phyloP scores from a whole-genome alignment of 192 early-diverging fungal species.

The Paraglomus brasilianum region DNA sequence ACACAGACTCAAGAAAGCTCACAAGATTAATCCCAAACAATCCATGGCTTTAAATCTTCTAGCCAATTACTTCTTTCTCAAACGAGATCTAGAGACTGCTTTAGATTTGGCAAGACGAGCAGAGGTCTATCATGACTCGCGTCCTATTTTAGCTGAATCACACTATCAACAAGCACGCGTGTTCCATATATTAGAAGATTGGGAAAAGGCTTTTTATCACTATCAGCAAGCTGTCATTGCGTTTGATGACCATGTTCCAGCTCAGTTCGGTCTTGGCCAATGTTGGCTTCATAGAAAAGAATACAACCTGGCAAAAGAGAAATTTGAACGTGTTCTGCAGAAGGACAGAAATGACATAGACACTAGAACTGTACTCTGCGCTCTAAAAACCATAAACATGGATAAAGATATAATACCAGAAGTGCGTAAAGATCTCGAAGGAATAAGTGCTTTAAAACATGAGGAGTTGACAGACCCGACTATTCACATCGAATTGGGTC shows the following conservation, averaged over 20 bases:
- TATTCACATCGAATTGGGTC: slow-evolving; percentile 65
- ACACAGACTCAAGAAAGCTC: slow-evolving; percentile 51
- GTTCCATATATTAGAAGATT: slow-evolving; percentile 59
- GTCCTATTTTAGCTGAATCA: slow-evolving; percentile 58
- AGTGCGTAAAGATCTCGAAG: slow-evolving; percentile 67
- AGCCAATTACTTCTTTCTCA: slow-evolving; percentile 55
- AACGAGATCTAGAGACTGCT: slow-evolving; percentile 42
- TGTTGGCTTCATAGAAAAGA: slow-evolving; percentile 58
- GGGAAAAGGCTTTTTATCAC: slow-evolving; percentile 66
- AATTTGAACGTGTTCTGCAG: neutral
- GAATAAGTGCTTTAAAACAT: slow-evolving; percentile 55
- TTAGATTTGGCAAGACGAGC: slow-evolving; percentile 4
- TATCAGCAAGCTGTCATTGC: slow-evolving; percentile 64
- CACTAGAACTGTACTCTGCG: slow-evolving; percentile 45
- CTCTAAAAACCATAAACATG: neutral
- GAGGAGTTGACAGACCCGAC: slow-evolving; percentile 50
- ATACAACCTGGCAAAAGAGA: slow-evolving; percentile 39
- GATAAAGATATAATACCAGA: slow-evolving; percentile 62
- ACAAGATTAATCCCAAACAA: slow-evolving; percentile 51
- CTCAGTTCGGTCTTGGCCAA: slow-evolving; percentile 78
- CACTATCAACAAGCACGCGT: slow-evolving; percentile 59
- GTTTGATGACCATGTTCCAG: slow-evolving; percentile 65
- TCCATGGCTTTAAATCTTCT: slow-evolving; percentile 53
- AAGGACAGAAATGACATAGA: slow-evolving; percentile 21
- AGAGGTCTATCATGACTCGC: slow-evolving; percentile 1